phyloP scores from a whole-genome alignment of 139 green algal species.

The Chlamydomonas incerta region DNA sequence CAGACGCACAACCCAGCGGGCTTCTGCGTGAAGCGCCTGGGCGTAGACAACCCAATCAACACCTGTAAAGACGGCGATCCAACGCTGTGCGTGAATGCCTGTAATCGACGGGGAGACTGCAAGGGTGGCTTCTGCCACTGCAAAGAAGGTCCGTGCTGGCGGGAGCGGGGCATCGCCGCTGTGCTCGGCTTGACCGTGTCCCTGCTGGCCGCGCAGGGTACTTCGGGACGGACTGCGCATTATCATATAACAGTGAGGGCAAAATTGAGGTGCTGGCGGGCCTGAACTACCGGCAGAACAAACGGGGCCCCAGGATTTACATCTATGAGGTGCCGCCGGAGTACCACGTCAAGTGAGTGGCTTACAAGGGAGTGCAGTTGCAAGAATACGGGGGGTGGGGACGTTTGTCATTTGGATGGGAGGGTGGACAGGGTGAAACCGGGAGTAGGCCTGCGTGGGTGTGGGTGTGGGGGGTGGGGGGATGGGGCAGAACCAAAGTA shows the following conservation, averaged over 20 bases:
- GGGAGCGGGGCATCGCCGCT: not conserved
- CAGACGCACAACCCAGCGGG: not conserved
- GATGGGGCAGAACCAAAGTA: no score
- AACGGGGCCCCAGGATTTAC: conserved; percentile 44
- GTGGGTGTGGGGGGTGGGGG: no score
- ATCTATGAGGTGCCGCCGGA: conserved; percentile 60
- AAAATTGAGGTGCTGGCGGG: conserved; percentile 45
- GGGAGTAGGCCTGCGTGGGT: no score
- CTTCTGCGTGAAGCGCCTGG: conserved; percentile 49
- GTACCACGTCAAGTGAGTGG: conserved; percentile 58
- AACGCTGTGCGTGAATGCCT: conserved; percentile 47
- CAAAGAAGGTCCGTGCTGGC: conserved; percentile 9
- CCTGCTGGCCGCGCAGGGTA: conserved; percentile 26
- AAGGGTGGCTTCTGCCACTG: conserved; percentile 56
- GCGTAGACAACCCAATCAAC: conserved; percentile 47
- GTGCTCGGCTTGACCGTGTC: not conserved
- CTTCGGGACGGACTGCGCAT: conserved; percentile 54
- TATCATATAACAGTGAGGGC: conserved; percentile 34
- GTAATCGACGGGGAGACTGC: conserved; percentile 42
- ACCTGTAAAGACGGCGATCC: conserved; percentile 43
- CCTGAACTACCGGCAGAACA: conserved; percentile 37
- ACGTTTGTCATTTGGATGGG: no score
- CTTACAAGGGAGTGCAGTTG: not conserved
- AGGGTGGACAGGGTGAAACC: no score
- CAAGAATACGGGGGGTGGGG: no score